Evolutionary conservation across 345 rosid species (phyloP), one percentile per base, ranked within the genome.

Genomic region (Nasturtium officinale): DNA sequence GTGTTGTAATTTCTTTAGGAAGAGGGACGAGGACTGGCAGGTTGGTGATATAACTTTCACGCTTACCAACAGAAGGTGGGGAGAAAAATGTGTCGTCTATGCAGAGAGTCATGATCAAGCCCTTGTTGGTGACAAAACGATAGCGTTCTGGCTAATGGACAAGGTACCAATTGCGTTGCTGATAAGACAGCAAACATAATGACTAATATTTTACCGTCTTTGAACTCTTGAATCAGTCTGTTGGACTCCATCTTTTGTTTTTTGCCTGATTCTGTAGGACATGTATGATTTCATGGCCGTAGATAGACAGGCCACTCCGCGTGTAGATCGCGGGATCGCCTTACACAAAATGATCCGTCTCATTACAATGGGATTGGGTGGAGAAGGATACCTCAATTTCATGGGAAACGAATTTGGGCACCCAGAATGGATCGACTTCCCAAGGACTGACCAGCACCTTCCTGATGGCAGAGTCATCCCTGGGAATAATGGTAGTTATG

Each of bases 321-420:
- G 61, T 54, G 75, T 94, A 71, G 98, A 94, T 80, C 94, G 98
- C 13, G 98, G 98, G 65, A 89, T 91, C 67, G 98, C 97, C 54
- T 87, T 94, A 71, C 98, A 94, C 82, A 94, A 94, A 84, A 91
- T 94, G 95, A 91, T 94, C 65, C 83, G 97, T 82, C 96, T 94
- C 73, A 84, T 89, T 77, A 91, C 97, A 0, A 85, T 94, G 95
- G 98, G 89, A 72, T 81, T 94, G 61, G 98, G 98, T 46, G 98
- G 98, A 71, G 98, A 94, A 85, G 97, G 92, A 73, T 94, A 94
- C 84, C 83, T 94, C 79, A 94, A 91, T 77, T 94, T 94, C 74
- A 94, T 94, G 98, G 98, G 98, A 70, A 94, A 94, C 82, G 98
- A 94, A 81, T 94, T 94, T 80, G 98, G 98, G 63, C 98, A 94